phyloP scores from a whole-genome alignment of 257 asterid species.

The Striga asiatica region DNA sequence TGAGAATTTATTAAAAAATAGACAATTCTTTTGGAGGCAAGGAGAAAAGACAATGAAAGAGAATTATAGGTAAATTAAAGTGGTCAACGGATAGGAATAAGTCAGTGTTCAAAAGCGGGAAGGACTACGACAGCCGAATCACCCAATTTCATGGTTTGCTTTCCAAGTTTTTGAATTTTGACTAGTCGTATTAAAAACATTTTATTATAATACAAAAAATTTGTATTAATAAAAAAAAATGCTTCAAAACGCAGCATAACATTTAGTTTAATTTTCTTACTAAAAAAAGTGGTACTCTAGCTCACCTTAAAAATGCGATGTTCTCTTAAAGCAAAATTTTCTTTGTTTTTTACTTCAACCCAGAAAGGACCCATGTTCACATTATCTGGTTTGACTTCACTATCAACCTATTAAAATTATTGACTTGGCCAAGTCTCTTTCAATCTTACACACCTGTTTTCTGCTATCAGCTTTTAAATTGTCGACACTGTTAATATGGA shows the following conservation, averaged over 20 bases:
- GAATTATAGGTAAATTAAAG: neutral
- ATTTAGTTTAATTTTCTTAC: no score
- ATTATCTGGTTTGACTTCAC: neutral
- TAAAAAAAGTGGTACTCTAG: no score
- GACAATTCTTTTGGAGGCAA: no score
- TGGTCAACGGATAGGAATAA: conserved; percentile 11
- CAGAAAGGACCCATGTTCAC: neutral
- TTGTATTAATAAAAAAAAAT: no score
- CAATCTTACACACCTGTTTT: neutral
- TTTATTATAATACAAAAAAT: no score
- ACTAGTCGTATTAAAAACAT: neutral
- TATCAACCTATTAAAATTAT: neutral
- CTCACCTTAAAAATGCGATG: no score
- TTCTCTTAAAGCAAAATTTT: no score
- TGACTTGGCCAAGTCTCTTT: neutral
- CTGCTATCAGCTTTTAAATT: neutral
- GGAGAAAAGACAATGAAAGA: neutral
- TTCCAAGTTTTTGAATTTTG: conserved; percentile 12
- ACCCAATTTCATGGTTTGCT: conserved; percentile 10
- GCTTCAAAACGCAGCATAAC: no score
- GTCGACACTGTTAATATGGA: neutral
- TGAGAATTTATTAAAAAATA: no score
- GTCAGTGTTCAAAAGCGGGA: neutral
- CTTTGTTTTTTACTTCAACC: no score
- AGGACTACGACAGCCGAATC: conserved; percentile 4